Base-by-base conservation (phyloP, 345 rosid species). In the Lumnitzera racemosa region DNA sequence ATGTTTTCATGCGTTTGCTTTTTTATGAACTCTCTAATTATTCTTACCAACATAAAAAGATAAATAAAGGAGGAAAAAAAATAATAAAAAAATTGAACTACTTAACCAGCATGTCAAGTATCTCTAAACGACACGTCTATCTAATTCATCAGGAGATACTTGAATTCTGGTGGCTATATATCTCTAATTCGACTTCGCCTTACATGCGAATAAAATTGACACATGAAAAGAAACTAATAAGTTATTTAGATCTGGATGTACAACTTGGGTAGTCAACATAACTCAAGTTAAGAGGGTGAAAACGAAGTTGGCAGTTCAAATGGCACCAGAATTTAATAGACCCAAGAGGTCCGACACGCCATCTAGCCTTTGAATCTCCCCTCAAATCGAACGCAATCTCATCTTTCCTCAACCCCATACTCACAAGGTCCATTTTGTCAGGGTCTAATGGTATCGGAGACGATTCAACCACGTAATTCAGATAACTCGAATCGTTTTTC, bases 301-400 rank as follows among this genome's bases (percentile, higher is more conserved):
- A 90, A 15, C 14, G 71, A 62, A 95, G 95, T 48, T 27, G 25
- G 58, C 99, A 95, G 25, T 72, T 55, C 76, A 95, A 76, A 61
- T 48, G 74, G 64, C 83, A 79, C 57, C 47, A 64, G 65, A 80
- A 86, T 66, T 61, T 66, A 41, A 82, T 67, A 2, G 96, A 85
- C 0, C 97, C 97, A 49, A 95, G 67, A 24, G 52, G 75, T 27
- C 91, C 90, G 0, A 90, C 75, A 49, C 83, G 71, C 96, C 99
- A 95, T 49, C 81, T 69, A 15, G 89, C 70, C 62, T 62, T 74
- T 3, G 84, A 69, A 12, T 71, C 72, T 16, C 99, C 97, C 70
- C 76, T 78, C 57, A 95, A 64, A 31, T 76, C 78, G 57, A 90
- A 90, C 16, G 31, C 61, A 24, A 88, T 69, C 15, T 47, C 47